Evolutionary conservation across 306 rosid genomes (phyloP).

Genomic region (Hippophae rhamnoides): DNA sequence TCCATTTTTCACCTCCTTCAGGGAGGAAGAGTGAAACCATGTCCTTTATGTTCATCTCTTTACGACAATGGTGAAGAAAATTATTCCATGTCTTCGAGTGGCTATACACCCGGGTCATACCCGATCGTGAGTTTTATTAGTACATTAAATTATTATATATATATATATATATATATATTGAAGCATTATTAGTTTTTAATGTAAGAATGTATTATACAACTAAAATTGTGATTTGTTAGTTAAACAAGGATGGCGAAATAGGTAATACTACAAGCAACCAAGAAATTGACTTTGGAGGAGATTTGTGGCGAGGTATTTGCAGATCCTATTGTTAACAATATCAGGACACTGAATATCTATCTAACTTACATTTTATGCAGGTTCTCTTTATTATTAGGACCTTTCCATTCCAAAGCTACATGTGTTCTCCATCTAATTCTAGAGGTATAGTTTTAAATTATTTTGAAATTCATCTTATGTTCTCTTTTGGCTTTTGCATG

Average conservation of each 20-base stretch:
- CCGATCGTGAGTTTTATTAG: conserved; percentile 35
- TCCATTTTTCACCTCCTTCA: conserved; percentile 11
- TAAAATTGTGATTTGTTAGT: conserved; percentile 17
- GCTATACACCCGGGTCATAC: conserved; percentile 21
- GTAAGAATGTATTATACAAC: not conserved
- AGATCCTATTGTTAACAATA: not conserved
- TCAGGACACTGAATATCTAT: not conserved
- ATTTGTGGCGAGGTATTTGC: conserved; percentile 51
- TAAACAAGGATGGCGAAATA: conserved; percentile 29
- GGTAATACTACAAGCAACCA: conserved; percentile 37
- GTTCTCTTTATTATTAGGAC: conserved; percentile 53
- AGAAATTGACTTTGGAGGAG: conserved; percentile 35
- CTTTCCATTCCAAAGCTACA: conserved; percentile 13
- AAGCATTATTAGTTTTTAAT: not conserved
- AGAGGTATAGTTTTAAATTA: conserved; percentile 20
- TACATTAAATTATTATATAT: not conserved
- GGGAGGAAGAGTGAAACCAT: conserved; percentile 44
- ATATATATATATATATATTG: not conserved
- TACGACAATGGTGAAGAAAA: conserved; percentile 47
- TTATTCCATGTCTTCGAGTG: conserved; percentile 33
- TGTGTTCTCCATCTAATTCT: conserved; percentile 29
- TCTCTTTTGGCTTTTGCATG: not conserved
- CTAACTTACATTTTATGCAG: conserved; percentile 16
- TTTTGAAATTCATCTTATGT: not conserved
- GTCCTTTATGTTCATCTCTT: conserved; percentile 48